Conservation (phyloP, 2,329 filamentous ascomycete genomes). For the Alternaria triticina region DNA sequence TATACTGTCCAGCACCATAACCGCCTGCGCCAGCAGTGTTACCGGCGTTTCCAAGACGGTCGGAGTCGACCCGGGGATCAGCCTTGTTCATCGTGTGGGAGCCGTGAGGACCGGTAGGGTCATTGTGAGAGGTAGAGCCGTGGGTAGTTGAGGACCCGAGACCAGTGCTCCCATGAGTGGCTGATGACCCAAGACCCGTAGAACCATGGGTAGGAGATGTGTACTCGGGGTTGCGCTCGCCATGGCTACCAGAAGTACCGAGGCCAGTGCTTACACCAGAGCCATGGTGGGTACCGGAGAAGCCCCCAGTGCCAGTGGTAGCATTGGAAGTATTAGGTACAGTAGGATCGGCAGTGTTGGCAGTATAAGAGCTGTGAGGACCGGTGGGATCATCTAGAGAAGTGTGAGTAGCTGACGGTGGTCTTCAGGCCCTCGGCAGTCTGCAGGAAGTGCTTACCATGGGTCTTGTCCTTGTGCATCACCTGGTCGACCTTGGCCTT, state of each 20-base stretch:
- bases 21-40: conserved; percentile 36
- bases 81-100: conserved; percentile 32
- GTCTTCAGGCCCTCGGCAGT: not conserved
- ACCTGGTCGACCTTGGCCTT: conserved; percentile 48
- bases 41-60: conserved; percentile 37
- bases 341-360: conserved; percentile 29
- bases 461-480: conserved; percentile 45
- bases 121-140: conserved; percentile 28
- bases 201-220: not conserved
- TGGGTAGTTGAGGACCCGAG: conserved; percentile 24
- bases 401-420: conserved; percentile 3
- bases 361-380: conserved; percentile 34
- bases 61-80: conserved; percentile 46
- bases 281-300: not conserved
- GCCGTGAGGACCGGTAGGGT: conserved; percentile 5
- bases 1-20: conserved; percentile 15
- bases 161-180: conserved; percentile 4
- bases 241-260: conserved; percentile 2
- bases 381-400: conserved; percentile 36
- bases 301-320: conserved; percentile 13
- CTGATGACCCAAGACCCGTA: conserved; percentile 24
- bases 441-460: conserved; percentile 17
- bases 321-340: conserved; percentile 15
- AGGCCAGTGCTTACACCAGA: conserved; percentile 7
- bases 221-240: not conserved